phyloP scores from a whole-genome alignment of 768 basidiomycete species.

The Dacryopinax spathularia region DNA sequence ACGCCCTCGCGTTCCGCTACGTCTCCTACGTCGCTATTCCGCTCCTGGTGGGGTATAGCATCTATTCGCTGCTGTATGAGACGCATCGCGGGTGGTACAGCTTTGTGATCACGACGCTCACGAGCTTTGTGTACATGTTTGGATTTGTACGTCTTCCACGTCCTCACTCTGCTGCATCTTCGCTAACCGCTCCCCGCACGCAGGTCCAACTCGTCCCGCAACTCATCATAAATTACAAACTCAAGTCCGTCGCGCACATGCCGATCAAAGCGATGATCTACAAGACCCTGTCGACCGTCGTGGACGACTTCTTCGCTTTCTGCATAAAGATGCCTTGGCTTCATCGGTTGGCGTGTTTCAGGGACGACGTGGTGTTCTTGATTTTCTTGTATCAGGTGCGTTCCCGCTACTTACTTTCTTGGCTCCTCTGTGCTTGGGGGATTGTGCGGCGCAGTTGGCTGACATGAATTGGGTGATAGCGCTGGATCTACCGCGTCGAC shows the following conservation, averaged over 20 bases:
- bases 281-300: conserved; percentile 78
- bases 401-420: not conserved
- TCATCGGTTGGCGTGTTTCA: conserved; percentile 55
- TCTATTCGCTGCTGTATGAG: conserved; percentile 69
- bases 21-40: conserved; percentile 85
- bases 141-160: conserved; percentile 71
- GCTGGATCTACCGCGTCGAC: conserved; percentile 96
- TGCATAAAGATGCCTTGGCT: conserved; percentile 95
- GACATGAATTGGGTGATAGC: too few species aligned
- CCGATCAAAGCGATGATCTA: conserved; percentile 98
- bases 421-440: not conserved
- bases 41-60: conserved; percentile 55
- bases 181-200: conserved; percentile 8
- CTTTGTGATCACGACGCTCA: conserved; percentile 83
- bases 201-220: conserved; percentile 78
- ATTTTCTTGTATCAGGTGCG: conserved; percentile 84
- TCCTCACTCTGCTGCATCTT: conserved; percentile 12
- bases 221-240: conserved; percentile 92
- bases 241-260: conserved; percentile 95
- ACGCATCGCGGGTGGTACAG: conserved; percentile 92
- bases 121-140: conserved; percentile 90
- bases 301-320: conserved; percentile 90
- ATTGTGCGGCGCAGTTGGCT: too few species aligned
- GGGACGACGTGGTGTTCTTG: conserved; percentile 79
- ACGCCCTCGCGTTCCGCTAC: conserved; percentile 85